Evolutionary conservation across 2,329 filamentous ascomycete genomes (phyloP), one percentile per base, ranked within the genome.

Genomic region (Aciculosporium take): DNA sequence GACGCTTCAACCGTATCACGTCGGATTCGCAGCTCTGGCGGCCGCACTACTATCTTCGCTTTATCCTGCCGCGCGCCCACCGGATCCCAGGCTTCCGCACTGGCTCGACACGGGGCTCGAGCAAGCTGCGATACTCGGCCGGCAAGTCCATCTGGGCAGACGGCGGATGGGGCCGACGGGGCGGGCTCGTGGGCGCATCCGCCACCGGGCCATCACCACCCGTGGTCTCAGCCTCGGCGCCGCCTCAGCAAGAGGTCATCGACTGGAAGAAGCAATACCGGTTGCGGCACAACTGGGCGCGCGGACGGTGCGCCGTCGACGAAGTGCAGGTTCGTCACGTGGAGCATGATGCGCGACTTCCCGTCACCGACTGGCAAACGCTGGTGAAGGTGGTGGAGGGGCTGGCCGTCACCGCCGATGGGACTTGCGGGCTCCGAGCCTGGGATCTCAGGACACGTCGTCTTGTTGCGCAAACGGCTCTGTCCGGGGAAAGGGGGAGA

Each of bases 191-290:
- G 4, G 31, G 13, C 17, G 6, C 30, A 21, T 25, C 38, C 8
- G 17, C 17, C 2, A 15, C 34, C 23, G 20, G 4, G 7, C 21
- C 9, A 27, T 12, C 21, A 27, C n/a, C n/a, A n/a, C n/a, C n/a
- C n/a, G n/a, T n/a, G n/a, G n/a, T n/a, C n/a, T 23, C 32, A 15
- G 12, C 32, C 13, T 21, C 44, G 7, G 39, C 41, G 12, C 35
- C 27, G 18, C 36, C 40, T 18, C 29, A 46, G 15, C 36, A 41
- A 7, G 50, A 53, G 18, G 54, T 74, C 7, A 68, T 81, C 18
- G 76, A 91, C 54, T 95, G 88, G 88, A 94, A 93, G 65, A 73
- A 75, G 46, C 83, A 91, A 53, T 96, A 93, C 61, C 85, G 81
- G 53, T 68, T 95, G 38, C 74, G 84, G 35, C 83, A 94, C 56